Evolutionary conservation across 306 rosid species (phyloP).

Genomic region (Quercus dentata): DNA sequence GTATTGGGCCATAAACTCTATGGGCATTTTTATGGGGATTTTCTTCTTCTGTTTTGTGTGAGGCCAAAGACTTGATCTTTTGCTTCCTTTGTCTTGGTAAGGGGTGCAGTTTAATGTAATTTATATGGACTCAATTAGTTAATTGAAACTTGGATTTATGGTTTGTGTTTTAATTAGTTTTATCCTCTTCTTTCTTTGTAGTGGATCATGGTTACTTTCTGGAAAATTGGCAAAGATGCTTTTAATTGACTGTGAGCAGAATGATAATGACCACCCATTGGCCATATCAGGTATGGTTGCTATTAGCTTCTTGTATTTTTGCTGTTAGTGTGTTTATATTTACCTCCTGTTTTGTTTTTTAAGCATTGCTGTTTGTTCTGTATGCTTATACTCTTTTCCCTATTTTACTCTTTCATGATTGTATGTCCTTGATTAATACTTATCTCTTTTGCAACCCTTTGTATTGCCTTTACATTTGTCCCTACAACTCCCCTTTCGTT

Average conservation of each 20-base stretch:
- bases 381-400: neutral
- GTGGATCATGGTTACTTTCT: slow-evolving; percentile 88
- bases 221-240: slow-evolving; percentile 81
- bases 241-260: slow-evolving; percentile 76
- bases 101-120: neutral
- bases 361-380: neutral
- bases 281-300: slow-evolving; percentile 59
- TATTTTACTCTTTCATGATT: neutral
- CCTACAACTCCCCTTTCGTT: neutral
- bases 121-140: neutral
- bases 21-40: neutral
- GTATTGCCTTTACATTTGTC: neutral
- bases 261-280: slow-evolving; percentile 57
- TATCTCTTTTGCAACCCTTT: neutral
- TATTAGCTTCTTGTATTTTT: slow-evolving; percentile 16
- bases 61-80: neutral
- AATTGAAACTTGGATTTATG: neutral
- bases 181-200: slow-evolving; percentile 30
- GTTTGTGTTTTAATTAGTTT: slow-evolving; percentile 7
- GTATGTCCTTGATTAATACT: neutral
- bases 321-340: slow-evolving; percentile 1
- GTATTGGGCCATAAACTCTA: neutral
- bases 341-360: slow-evolving; percentile 7
- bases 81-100: neutral
- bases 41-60: neutral